phyloP scores from a whole-genome alignment of 352 stramenopile genomes.

The Thraustotheca clavata region DNA sequence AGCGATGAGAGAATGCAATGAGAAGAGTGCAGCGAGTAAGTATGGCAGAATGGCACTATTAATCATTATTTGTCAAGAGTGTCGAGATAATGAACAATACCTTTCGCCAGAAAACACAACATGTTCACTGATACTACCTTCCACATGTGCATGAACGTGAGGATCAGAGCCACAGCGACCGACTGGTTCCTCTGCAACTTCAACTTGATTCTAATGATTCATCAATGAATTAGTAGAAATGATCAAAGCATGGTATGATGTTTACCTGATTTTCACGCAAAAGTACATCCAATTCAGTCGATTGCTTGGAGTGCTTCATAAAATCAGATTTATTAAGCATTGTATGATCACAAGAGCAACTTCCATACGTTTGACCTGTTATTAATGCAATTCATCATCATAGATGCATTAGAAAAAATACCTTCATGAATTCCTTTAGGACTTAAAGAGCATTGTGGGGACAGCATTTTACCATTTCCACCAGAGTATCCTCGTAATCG shows the following conservation, averaged over 20 bases:
- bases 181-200: background rate
- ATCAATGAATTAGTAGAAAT: background rate
- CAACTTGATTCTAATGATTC: constrained; percentile 1
- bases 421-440: background rate
- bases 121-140: constrained; percentile 41
- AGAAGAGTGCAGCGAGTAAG: constrained; percentile 56
- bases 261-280: constrained; percentile 11
- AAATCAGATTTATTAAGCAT: background rate
- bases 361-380: constrained; percentile 5
- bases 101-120: constrained; percentile 50
- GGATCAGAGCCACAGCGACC: constrained; percentile 15
- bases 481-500: constrained; percentile 23
- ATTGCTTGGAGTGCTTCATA: constrained; percentile 10
- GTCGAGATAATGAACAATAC: constrained; percentile 21
- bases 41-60: constrained; percentile 43
- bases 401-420: background rate
- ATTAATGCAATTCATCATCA: background rate
- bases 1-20: constrained; percentile 54
- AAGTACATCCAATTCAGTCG: constrained; percentile 13
- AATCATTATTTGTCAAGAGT: constrained; percentile 8
- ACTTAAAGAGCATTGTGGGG: background rate
- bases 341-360: constrained; percentile 18
- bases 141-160: constrained; percentile 17
- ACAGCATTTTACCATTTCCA: no score
- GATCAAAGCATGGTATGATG: no score